These are phyloP conservation scores for Phaffomyces antillensis DNA, from an alignment of 805 yeast species.

Conservation along the genomic window DNA sequence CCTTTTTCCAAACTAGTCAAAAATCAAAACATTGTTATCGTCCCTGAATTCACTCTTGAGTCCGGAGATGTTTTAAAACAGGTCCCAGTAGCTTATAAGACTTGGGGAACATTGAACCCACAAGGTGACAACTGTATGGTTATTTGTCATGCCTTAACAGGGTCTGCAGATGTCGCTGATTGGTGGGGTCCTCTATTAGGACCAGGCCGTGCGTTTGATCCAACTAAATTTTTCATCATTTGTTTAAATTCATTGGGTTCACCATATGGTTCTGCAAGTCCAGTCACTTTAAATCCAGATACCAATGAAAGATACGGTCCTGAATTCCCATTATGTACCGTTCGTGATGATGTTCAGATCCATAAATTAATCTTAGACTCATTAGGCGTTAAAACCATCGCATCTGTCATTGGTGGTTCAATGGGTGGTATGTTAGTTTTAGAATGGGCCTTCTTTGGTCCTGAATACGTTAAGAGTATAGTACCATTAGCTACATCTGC, in stretches of 20 bases:
- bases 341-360: conserved; percentile 84
- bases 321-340: conserved; percentile 86
- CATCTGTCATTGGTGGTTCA: conserved; percentile 90
- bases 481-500: conserved; percentile 93
- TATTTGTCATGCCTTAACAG: conserved; percentile 95
- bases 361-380: conserved; percentile 75
- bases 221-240: conserved; percentile 74
- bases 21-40: conserved; percentile 69
- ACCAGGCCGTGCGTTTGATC: conserved; percentile 81
- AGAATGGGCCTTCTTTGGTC: conserved; percentile 75
- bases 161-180: conserved; percentile 89
- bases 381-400: conserved; percentile 70
- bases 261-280: conserved; percentile 94
- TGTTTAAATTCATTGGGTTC: conserved; percentile 93
- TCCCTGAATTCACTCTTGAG: conserved; percentile 71
- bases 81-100: conserved; percentile 91
- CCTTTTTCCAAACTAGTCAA: conserved; percentile 64
- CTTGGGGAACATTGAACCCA: conserved; percentile 84
- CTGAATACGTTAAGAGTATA: conserved; percentile 57
- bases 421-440: conserved; percentile 98
- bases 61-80: conserved; percentile 67
- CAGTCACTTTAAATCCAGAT: conserved; percentile 71
- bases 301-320: conserved; percentile 84
- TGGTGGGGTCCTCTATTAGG: conserved; percentile 99
- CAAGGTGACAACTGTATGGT: conserved; percentile 70